Evolutionary conservation across 441 rosid genomes (phyloP).

Genomic region (Populus hybrid): DNA sequence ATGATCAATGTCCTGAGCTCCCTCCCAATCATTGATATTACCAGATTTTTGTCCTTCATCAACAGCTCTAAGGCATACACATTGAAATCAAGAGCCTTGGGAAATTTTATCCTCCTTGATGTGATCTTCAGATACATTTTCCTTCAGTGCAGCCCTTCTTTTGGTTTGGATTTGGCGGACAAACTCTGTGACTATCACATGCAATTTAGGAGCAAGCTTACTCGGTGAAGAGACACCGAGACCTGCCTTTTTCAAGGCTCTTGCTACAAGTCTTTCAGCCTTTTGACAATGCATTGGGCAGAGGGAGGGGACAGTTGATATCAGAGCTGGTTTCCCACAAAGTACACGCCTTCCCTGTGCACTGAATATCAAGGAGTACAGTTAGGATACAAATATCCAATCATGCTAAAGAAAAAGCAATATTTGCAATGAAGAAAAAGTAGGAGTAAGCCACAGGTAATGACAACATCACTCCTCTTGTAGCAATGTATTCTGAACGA

Average conservation of each 20-base stretch:
- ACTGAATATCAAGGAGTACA: slow-evolving; percentile 21
- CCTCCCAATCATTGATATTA: slow-evolving; percentile 10
- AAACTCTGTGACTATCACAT: slow-evolving; percentile 65
- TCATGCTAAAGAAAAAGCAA: background rate
- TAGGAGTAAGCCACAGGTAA: background rate
- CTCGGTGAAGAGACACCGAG: slow-evolving; percentile 57
- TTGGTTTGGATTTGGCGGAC: slow-evolving; percentile 72
- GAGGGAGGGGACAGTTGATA: slow-evolving; percentile 60
- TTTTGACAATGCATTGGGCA: slow-evolving; percentile 66
- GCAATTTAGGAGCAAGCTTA: slow-evolving; percentile 74
- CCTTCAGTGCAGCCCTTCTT: slow-evolving; percentile 48
- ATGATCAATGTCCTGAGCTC: slow-evolving; percentile 16
- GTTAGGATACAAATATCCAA: background rate
- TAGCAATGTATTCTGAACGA: background rate
- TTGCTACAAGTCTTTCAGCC: slow-evolving; percentile 59
- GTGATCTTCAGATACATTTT: slow-evolving; percentile 24
- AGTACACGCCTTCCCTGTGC: slow-evolving; percentile 28
- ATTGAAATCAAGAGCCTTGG: background rate
- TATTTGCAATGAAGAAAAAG: background rate
- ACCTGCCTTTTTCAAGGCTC: slow-evolving; percentile 70
- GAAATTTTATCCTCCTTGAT: slow-evolving; percentile 23
- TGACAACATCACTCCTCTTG: background rate
- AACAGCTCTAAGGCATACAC: background rate
- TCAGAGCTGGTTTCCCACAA: slow-evolving; percentile 73
- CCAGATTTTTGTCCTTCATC: slow-evolving; percentile 5